A percentile compares a stretch with the other conserved stretches of the same genome.
Conservation (phyloP, 2,329 filamentous ascomycete species). For the Hypomyces perniciosus region DNA sequence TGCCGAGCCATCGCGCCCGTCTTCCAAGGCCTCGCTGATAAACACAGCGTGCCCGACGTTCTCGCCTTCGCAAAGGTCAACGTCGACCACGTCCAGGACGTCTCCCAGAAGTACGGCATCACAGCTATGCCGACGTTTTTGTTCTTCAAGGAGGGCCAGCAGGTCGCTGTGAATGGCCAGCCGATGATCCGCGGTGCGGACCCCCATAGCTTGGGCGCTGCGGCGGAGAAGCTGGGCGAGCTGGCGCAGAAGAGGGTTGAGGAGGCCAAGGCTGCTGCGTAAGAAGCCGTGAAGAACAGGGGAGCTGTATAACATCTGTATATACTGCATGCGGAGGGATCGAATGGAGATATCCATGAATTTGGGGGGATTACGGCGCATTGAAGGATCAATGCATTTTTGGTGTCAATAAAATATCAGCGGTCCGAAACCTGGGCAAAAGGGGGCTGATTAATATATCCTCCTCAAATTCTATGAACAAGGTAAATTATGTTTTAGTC, state of each 20-base stretch:
- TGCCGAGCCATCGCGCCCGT: slow-evolving; percentile 44
- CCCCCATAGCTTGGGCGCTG: slow-evolving; percentile 23
- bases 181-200: slow-evolving; percentile 31
- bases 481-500: neutral
- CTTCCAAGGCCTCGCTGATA: slow-evolving; percentile 28
- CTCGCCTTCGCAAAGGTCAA: slow-evolving; percentile 84
- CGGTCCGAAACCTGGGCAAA: too few species aligned
- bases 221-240: slow-evolving; percentile 32
- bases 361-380: too few species aligned
- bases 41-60: slow-evolving; percentile 36
- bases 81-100: slow-evolving; percentile 72
- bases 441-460: neutral
- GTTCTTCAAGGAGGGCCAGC: slow-evolving; percentile 69
- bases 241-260: slow-evolving; percentile 28
- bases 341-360: neutral
- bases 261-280: slow-evolving; percentile 17
- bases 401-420: too few species aligned
- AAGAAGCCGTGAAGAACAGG: neutral
- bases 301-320: neutral
- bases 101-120: slow-evolving; percentile 70
- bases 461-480: neutral
- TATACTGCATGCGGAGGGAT: neutral
- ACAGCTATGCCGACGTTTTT: slow-evolving; percentile 92
- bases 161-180: slow-evolving; percentile 27
- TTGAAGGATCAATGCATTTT: too few species aligned